These are phyloP conservation scores for Pestalotiopsis sp. DNA, from an alignment of 2,329 filamentous ascomycete genomes.

Conservation along the genomic window DNA sequence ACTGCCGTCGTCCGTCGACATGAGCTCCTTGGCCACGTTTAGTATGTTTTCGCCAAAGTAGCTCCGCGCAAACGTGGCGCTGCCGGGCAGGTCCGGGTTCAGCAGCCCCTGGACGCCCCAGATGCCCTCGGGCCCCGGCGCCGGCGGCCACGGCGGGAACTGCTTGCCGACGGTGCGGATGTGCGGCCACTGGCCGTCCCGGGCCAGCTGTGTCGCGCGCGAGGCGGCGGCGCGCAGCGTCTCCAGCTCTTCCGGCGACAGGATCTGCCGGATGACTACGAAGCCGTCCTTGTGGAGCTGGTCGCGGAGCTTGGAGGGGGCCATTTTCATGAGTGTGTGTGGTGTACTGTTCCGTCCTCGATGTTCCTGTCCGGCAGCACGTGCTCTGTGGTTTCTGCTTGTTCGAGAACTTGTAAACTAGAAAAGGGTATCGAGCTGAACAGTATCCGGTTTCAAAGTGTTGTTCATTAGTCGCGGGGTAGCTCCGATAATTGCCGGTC, in stretches of 20 bases:
- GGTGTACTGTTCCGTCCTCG: not conserved
- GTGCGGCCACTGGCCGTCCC: slow-evolving; percentile 76
- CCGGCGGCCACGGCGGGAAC: slow-evolving; percentile 80
- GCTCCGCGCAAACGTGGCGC: slow-evolving; percentile 62
- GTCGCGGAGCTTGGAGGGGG: slow-evolving; percentile 40
- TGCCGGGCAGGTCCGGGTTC: slow-evolving; percentile 69
- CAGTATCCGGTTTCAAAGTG: not conserved
- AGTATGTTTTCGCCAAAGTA: slow-evolving; percentile 76
- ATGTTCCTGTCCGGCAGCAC: not conserved
- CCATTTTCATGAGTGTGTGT: not conserved
- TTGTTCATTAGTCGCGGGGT: not conserved
- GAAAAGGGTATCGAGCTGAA: not conserved
- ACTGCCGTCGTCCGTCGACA: slow-evolving; percentile 43
- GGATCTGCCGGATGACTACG: slow-evolving; percentile 69
- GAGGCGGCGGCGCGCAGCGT: slow-evolving; percentile 63
- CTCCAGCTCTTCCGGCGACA: slow-evolving; percentile 58
- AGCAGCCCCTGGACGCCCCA: slow-evolving; percentile 90
- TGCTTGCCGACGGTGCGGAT: slow-evolving; percentile 87
- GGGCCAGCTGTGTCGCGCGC: slow-evolving; percentile 62
- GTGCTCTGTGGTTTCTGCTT: too few species aligned
- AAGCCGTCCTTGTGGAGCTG: slow-evolving; percentile 74
- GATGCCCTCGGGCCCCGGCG: slow-evolving; percentile 64
- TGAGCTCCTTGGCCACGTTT: slow-evolving; percentile 64
- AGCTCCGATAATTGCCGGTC: not conserved
- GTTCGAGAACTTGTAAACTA: not conserved